These are phyloP conservation scores for Porcisia deanei DNA, from an alignment of 208 protist species.

Conservation along the genomic window DNA sequence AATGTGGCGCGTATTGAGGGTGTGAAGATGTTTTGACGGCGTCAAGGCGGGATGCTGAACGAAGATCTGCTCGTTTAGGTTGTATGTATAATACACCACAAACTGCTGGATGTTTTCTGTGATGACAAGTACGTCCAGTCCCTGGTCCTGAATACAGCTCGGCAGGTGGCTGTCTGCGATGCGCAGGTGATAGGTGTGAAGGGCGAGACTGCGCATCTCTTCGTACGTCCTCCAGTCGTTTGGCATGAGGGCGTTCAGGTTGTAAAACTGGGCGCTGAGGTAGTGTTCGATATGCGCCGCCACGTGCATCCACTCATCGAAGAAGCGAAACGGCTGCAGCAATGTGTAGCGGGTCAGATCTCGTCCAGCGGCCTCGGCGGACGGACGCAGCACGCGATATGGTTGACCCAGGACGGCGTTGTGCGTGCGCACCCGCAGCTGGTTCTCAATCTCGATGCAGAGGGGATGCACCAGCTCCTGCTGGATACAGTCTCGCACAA, in stretches of 20 bases:
- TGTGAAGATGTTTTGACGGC: slow-evolving; percentile 93
- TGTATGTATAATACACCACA: slow-evolving; percentile 96
- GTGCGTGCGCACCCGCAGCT: slow-evolving; percentile 94
- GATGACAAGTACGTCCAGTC: slow-evolving; percentile 97
- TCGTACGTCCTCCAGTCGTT: slow-evolving; percentile 97
- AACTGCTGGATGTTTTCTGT: slow-evolving; percentile 98
- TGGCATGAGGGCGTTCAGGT: slow-evolving; percentile 94
- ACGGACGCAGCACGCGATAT: slow-evolving; percentile 23
- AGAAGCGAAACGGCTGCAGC: slow-evolving; percentile 82
- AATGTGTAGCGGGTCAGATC: slow-evolving; percentile 86
- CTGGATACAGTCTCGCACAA: slow-evolving; percentile 56
- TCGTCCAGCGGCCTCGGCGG: slow-evolving; percentile 15
- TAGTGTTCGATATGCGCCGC: slow-evolving; percentile 86
- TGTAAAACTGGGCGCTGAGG: slow-evolving; percentile 96
- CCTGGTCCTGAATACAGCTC: slow-evolving; percentile 93
- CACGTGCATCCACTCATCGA: slow-evolving; percentile 82
- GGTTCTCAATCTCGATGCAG: slow-evolving; percentile 93
- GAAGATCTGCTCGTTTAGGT: slow-evolving; percentile 98
- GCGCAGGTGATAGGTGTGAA: slow-evolving; percentile 89
- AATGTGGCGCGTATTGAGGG: slow-evolving; percentile 96
- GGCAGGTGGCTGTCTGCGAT: slow-evolving; percentile 92
- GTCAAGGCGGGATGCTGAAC: slow-evolving; percentile 82
- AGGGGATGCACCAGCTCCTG: slow-evolving; percentile 67
- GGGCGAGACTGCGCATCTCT: slow-evolving; percentile 95
- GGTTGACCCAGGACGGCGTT: slow-evolving; percentile 56